phyloP scores from a whole-genome alignment of 441 rosid species.

The Codiaeum variegatum region DNA sequence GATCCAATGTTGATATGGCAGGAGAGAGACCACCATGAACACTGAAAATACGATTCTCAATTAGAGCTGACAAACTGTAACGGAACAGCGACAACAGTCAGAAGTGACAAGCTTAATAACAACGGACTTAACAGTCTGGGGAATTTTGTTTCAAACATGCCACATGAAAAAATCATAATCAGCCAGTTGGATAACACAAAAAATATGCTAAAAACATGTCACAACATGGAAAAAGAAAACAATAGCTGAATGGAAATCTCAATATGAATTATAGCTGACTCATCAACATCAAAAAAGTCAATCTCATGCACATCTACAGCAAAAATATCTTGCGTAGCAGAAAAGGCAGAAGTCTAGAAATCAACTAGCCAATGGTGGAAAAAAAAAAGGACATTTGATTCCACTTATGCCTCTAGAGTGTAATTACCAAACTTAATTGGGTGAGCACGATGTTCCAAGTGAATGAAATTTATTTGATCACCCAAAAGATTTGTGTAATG shows the following conservation, averaged over 20 bases:
- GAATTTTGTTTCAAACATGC: neutral
- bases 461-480: neutral
- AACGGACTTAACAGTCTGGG: constrained; percentile 1
- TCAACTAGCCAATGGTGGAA: neutral
- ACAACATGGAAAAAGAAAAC: neutral
- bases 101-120: neutral
- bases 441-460: neutral
- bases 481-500: neutral
- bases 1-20: constrained; percentile 72
- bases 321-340: neutral
- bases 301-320: neutral
- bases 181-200: neutral
- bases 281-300: neutral
- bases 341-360: neutral
- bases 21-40: constrained; percentile 97
- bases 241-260: neutral
- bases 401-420: neutral
- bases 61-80: constrained; percentile 77
- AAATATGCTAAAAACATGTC: neutral
- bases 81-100: constrained; percentile 20
- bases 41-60: constrained; percentile 77
- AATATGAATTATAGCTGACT: neutral
- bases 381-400: neutral
- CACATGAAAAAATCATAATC: neutral
- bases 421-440: neutral